Evolutionary conservation across 768 basidiomycete genomes (phyloP).

Genomic region (Kwoniella botswanensis): DNA sequence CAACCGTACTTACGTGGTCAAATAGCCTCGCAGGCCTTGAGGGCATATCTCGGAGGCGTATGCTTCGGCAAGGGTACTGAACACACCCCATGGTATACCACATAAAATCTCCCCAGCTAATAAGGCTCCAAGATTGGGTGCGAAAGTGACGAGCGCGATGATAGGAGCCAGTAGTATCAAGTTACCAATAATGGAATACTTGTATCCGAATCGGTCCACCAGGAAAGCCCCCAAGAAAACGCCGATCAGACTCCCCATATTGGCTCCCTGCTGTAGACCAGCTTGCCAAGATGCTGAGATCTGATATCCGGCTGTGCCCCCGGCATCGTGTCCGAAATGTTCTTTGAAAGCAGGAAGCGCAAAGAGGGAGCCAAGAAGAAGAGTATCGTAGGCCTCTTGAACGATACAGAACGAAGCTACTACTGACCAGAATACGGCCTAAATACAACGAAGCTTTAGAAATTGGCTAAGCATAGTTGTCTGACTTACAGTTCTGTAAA

Average conservation of each 20-base stretch:
- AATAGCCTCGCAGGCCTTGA: conserved; percentile 43
- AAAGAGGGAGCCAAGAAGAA: conserved; percentile 33
- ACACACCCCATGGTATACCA: conserved; percentile 47
- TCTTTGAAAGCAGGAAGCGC: conserved; percentile 28
- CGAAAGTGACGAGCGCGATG: conserved; percentile 39
- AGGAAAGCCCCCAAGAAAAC: conserved; percentile 55
- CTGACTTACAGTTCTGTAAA: conserved; percentile 26
- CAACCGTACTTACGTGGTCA: conserved; percentile 35
- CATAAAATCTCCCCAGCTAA: conserved; percentile 42
- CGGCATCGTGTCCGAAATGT: conserved; percentile 24
- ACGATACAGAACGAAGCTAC: conserved; percentile 34
- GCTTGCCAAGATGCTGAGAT: conserved; percentile 58
- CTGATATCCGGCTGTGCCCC: conserved; percentile 38
- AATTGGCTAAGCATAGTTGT: not conserved
- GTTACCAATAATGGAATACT: conserved; percentile 49
- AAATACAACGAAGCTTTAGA: not conserved
- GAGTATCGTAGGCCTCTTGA: conserved; percentile 40
- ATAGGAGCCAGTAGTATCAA: conserved; percentile 36
- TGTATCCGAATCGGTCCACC: conserved; percentile 55
- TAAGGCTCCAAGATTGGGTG: conserved; percentile 25
- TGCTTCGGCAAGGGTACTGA: conserved; percentile 47
- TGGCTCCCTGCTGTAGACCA: conserved; percentile 52
- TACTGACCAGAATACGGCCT: conserved; percentile 39
- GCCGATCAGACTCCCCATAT: conserved; percentile 55
- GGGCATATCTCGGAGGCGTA: conserved; percentile 52